Evolutionary conservation across 2,329 filamentous ascomycete species (phyloP).

Genomic region (Fusarium oxysporum): DNA sequence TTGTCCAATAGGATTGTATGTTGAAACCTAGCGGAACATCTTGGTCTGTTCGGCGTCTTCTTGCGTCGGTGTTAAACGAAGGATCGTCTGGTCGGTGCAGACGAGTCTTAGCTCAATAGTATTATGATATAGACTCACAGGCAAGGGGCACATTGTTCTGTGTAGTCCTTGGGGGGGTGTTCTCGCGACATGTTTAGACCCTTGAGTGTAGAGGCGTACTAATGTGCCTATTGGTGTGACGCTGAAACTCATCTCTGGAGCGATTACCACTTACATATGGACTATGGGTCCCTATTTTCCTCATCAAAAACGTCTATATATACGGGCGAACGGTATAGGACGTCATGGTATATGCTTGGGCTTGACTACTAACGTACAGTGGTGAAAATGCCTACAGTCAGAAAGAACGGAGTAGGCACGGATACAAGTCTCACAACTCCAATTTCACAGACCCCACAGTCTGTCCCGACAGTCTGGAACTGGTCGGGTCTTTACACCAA

Average conservation of each 20-base stretch:
- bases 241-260: background rate
- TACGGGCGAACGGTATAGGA: background rate
- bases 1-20: constrained; percentile 14
- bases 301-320: background rate
- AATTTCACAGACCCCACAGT: constrained; percentile 42
- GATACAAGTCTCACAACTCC: constrained; percentile 31
- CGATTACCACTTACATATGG: background rate
- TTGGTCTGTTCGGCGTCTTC: constrained; percentile 26
- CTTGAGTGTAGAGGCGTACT: background rate
- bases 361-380: background rate
- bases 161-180: background rate
- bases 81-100: constrained; percentile 18
- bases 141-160: constrained; percentile 1
- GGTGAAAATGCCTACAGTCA: background rate
- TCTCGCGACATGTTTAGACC: background rate
- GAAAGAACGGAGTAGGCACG: background rate
- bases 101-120: constrained; percentile 11
- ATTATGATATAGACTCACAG: constrained; percentile 14
- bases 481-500: constrained; percentile 37
- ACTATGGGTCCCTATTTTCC: background rate
- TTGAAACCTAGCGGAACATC: constrained; percentile 33
- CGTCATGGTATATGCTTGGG: background rate
- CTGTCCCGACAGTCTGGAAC: constrained; percentile 46
- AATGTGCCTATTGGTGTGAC: background rate
- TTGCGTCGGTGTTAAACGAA: constrained; percentile 34